Conservation (phyloP, 805 yeast species). For the Candida manassasensis region DNA sequence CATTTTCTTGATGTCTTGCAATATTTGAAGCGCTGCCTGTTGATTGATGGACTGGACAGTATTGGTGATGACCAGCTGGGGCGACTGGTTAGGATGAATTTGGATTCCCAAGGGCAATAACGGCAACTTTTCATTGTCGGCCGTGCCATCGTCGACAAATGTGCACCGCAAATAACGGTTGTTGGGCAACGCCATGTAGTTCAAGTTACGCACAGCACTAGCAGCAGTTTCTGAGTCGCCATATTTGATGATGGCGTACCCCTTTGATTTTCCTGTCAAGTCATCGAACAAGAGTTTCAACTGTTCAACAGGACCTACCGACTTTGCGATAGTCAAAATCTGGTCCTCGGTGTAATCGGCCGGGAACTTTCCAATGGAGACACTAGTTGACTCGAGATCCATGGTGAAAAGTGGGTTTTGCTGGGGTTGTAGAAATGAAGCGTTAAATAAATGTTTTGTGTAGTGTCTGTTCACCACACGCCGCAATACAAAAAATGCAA, state of each 20-base stretch:
- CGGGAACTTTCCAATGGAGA: slow-evolving; percentile 84
- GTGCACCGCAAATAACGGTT: slow-evolving; percentile 70
- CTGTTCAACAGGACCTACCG: slow-evolving; percentile 83
- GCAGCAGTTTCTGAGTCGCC: slow-evolving; percentile 81
- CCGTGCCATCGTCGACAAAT: slow-evolving; percentile 12
- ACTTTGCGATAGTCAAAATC: slow-evolving; percentile 74
- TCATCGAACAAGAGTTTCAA: slow-evolving; percentile 79
- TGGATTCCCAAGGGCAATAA: slow-evolving; percentile 40
- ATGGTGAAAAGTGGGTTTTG: slow-evolving; percentile 1
- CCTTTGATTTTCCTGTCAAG: slow-evolving; percentile 85
- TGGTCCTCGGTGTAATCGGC: slow-evolving; percentile 93
- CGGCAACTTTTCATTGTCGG: slow-evolving; percentile 27
- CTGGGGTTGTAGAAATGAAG: too few relatives aligned
- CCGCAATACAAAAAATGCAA: background rate
- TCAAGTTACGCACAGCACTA: slow-evolving; percentile 84
- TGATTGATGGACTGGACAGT: slow-evolving; percentile 45
- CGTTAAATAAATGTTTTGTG: too few relatives aligned
- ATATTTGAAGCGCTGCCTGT: slow-evolving; percentile 42
- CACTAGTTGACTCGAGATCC: slow-evolving; percentile 21
- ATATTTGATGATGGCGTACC: slow-evolving; percentile 84
- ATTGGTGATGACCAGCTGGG: slow-evolving; percentile 40
- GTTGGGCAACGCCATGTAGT: slow-evolving; percentile 58
- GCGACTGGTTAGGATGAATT: slow-evolving; percentile 34
- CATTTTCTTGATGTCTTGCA: slow-evolving; percentile 58
- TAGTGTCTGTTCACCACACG: background rate